Evolutionary conservation across 495 filamentous ascomycete species (phyloP).

Genomic region (Neohortaea acidophila): DNA sequence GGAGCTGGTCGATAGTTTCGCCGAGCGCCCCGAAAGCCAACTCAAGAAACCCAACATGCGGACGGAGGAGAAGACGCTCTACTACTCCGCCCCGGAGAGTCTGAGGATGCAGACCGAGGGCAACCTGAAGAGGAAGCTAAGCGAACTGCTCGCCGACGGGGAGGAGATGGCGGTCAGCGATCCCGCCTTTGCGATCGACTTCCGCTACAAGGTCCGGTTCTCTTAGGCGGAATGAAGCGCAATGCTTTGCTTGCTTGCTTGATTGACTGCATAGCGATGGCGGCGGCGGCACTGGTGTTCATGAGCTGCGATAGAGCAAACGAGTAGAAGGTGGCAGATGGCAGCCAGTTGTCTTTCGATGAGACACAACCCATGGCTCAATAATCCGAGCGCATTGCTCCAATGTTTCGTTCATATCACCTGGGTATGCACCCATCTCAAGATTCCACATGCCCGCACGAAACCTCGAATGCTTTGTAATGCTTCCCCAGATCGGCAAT

Average conservation of each 20-base stretch:
- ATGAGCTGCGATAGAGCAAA: not conserved
- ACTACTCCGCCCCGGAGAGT: conserved; percentile 68
- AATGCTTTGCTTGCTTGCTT: too few species aligned
- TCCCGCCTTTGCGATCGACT: conserved; percentile 47
- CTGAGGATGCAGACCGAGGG: conserved; percentile 66
- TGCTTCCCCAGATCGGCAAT: too few species aligned
- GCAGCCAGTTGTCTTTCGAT: too few species aligned
- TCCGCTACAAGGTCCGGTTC: conserved; percentile 45
- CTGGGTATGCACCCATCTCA: too few species aligned
- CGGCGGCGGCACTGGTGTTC: not conserved
- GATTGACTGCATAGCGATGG: not conserved
- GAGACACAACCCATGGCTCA: too few species aligned
- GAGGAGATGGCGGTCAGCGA: conserved; percentile 73
- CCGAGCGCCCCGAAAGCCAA: conserved; percentile 61
- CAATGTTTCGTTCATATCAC: too few species aligned
- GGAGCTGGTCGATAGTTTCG: conserved; percentile 74
- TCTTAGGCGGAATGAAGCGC: too few species aligned
- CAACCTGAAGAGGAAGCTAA: conserved; percentile 65
- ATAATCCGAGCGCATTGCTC: too few species aligned
- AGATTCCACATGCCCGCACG: too few species aligned
- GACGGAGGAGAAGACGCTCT: conserved; percentile 67
- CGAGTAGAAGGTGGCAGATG: too few species aligned
- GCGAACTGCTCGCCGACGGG: conserved; percentile 46
- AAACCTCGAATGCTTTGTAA: too few species aligned
- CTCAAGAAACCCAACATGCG: conserved; percentile 73